Conservation (phyloP, 2,329 filamentous ascomycete species). For the Botrytis porri region DNA sequence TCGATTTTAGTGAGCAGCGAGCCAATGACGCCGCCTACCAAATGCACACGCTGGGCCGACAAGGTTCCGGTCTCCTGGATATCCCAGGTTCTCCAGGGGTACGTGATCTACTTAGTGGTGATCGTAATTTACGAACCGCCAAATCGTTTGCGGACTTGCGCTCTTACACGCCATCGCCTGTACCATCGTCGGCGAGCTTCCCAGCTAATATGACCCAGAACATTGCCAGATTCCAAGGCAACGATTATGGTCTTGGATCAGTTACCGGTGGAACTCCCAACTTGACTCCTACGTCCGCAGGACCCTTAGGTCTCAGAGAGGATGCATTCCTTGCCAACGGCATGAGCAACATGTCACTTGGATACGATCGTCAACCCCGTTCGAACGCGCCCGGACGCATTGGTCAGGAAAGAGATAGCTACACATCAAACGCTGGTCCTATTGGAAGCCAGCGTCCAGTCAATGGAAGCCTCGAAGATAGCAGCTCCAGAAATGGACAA, state of each 20-base stretch:
- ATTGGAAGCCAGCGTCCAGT: slow-evolving; percentile 64
- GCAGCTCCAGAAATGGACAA: slow-evolving; percentile 31
- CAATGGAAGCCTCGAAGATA: slow-evolving; percentile 37
- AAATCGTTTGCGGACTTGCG: slow-evolving; percentile 96
- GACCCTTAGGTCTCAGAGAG: slow-evolving; percentile 43
- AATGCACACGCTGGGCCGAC: slow-evolving; percentile 75
- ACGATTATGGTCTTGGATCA: slow-evolving; percentile 51
- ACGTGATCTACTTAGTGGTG: slow-evolving; percentile 57
- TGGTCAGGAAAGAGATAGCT: slow-evolving; percentile 48
- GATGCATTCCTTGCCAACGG: slow-evolving; percentile 45
- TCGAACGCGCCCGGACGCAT: slow-evolving; percentile 39
- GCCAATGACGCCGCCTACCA: slow-evolving; percentile 63
- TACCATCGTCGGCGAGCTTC: slow-evolving; percentile 85
- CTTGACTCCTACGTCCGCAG: slow-evolving; percentile 78
- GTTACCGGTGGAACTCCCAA: slow-evolving; percentile 63
- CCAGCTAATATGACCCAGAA: slow-evolving; percentile 64
- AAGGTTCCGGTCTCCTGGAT: slow-evolving; percentile 77
- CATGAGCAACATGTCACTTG: slow-evolving; percentile 58
- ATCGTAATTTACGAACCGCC: slow-evolving; percentile 79
- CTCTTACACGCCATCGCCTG: slow-evolving; percentile 92
- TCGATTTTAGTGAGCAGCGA: slow-evolving; percentile 84
- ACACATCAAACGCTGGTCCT: slow-evolving; percentile 48
- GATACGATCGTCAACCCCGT: slow-evolving; percentile 38
- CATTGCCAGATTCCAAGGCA: slow-evolving; percentile 56
- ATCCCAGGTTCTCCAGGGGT: slow-evolving; percentile 75